These are phyloP conservation scores for Elongisporangium prolatum DNA, from an alignment of 352 stramenopile species.

Conservation along the genomic window DNA sequence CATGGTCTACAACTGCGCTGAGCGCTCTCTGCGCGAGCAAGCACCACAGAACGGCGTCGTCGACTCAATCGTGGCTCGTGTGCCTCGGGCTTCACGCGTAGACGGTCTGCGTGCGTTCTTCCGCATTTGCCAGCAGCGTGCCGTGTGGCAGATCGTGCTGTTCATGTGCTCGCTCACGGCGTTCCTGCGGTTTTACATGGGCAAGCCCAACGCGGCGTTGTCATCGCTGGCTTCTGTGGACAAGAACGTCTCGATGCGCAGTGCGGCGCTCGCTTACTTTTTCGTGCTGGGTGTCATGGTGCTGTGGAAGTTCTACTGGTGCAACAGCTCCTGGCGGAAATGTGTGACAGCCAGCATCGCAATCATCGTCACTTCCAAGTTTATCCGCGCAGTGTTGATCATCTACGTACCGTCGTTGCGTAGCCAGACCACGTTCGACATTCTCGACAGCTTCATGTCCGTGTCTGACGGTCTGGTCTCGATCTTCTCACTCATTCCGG, in stretches of 20 bases:
- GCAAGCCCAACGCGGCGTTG: slow-evolving; percentile 32
- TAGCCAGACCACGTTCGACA: slow-evolving; percentile 44
- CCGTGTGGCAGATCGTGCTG: slow-evolving; percentile 73
- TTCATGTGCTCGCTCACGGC: slow-evolving; percentile 55
- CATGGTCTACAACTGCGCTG: slow-evolving; percentile 51
- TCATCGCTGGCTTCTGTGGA: slow-evolving; percentile 26
- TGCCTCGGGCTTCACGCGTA: slow-evolving; percentile 8
- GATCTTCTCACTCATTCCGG: slow-evolving; percentile 9
- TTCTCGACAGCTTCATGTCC: slow-evolving; percentile 37
- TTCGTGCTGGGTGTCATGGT: slow-evolving; percentile 47
- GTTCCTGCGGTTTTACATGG: slow-evolving; percentile 55
- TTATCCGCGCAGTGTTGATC: slow-evolving; percentile 52
- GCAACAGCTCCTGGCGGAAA: slow-evolving; percentile 32
- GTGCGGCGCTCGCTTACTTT: slow-evolving; percentile 47
- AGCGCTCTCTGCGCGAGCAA: slow-evolving; percentile 33
- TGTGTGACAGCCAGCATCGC: slow-evolving; percentile 34
- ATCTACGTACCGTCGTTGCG: slow-evolving; percentile 39
- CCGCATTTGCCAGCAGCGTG: slow-evolving; percentile 66
- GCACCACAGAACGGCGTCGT: slow-evolving; percentile 15
- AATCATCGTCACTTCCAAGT: slow-evolving; percentile 37
- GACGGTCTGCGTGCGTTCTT: slow-evolving; percentile 38
- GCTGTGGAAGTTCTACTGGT: slow-evolving; percentile 48
- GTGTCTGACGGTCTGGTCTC: slow-evolving; percentile 60
- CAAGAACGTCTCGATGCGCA: slow-evolving; percentile 35
- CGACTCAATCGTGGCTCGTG: slow-evolving; percentile 19